phyloP scores from a whole-genome alignment of 1,139 yeast genomes.

The Taiozyma onychis region DNA sequence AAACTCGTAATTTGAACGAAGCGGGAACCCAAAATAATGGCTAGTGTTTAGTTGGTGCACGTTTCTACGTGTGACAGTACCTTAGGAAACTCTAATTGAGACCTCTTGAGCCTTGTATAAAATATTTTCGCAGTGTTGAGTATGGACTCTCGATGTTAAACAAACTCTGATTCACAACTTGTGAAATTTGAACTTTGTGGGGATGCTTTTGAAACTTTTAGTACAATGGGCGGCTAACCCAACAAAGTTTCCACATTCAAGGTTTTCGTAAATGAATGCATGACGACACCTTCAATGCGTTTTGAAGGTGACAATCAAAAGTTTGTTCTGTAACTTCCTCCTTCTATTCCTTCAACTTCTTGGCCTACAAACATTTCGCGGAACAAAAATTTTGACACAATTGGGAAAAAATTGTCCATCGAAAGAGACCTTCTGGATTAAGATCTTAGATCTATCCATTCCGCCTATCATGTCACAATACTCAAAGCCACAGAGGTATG shows the following conservation, averaged over 20 bases:
- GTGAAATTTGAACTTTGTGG: background rate
- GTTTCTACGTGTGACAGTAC: background rate
- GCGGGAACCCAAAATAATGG: background rate
- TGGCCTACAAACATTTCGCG: background rate
- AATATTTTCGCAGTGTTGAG: background rate
- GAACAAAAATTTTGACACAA: constrained; percentile 1
- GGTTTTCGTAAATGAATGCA: background rate
- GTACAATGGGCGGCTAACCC: background rate
- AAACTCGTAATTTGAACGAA: background rate
- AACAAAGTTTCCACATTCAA: background rate
- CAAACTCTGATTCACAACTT: background rate
- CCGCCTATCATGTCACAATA: background rate
- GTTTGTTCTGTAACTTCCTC: background rate
- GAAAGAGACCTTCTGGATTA: background rate
- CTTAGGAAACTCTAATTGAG: background rate
- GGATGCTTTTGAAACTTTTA: background rate
- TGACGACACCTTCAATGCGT: background rate
- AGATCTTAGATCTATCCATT: background rate
- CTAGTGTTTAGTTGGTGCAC: background rate
- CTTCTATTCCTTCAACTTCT: background rate
- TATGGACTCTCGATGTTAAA: background rate
- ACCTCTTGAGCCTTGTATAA: background rate
- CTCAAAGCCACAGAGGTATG: constrained; percentile 41
- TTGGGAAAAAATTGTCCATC: background rate
- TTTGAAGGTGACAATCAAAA: background rate